phyloP scores from a whole-genome alignment of 2,329 filamentous ascomycete genomes.

The Aspergillus chevalieri region DNA sequence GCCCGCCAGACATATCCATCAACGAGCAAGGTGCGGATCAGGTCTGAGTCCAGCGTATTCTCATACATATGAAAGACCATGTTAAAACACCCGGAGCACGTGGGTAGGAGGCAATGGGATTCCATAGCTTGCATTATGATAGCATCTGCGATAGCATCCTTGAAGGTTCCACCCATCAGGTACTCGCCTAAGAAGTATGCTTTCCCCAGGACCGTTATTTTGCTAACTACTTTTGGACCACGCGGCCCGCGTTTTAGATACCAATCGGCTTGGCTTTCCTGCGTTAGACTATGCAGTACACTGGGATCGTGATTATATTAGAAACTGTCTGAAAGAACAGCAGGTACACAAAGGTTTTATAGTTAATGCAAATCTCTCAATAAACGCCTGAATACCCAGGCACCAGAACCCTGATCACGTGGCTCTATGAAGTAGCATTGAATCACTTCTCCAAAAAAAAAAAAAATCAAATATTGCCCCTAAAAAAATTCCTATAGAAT shows the following conservation, averaged over 20 bases:
- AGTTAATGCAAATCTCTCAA: no score
- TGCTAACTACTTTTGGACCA: no score
- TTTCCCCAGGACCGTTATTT: neutral
- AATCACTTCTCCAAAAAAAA: no score
- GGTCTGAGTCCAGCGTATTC: neutral
- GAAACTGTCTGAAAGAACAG: no score
- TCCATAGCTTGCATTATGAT: neutral
- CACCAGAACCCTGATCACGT: no score
- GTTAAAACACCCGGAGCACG: neutral
- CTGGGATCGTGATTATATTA: no score
- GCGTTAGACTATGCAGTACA: neutral
- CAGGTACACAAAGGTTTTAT: no score
- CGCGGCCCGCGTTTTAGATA: no score
- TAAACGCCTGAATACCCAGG: no score
- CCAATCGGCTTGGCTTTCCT: neutral
- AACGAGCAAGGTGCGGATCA: neutral
- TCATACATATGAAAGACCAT: neutral
- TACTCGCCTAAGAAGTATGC: neutral
- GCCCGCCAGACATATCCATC: neutral
- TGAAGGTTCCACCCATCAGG: neutral
- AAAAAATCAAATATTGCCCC: no score
- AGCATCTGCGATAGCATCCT: neutral
- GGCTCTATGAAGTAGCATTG: no score
- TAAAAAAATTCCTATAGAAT: no score
- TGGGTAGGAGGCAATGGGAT: neutral